phyloP scores from a whole-genome alignment of 306 rosid genomes.

The Boehmeria nivea region DNA sequence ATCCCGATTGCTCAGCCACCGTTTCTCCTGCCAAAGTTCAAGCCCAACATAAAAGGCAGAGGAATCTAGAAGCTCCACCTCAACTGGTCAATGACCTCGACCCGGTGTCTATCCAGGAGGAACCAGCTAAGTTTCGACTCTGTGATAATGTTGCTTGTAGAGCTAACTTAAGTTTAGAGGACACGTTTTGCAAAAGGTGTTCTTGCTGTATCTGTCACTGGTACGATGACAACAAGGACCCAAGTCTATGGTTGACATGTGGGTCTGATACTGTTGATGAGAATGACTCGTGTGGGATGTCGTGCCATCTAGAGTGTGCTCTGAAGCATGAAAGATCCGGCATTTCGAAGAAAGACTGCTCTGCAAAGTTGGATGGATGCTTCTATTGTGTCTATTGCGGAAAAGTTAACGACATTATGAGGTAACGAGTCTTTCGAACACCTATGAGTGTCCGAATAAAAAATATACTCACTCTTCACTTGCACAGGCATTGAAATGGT shows the following conservation, averaged over 20 bases:
- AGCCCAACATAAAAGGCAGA: conserved; percentile 52
- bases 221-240: conserved; percentile 93
- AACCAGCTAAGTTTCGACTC: conserved; percentile 27
- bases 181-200: conserved; percentile 85
- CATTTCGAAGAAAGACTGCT: conserved; percentile 44
- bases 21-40: conserved; percentile 34
- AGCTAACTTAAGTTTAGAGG: conserved; percentile 56
- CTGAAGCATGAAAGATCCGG: conserved; percentile 57
- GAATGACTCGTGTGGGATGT: conserved; percentile 66
- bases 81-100: conserved; percentile 26
- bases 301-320: conserved; percentile 96
- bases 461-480: too few species aligned
- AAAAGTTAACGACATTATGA: conserved; percentile 68
- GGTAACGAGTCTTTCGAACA: conserved; percentile 38
- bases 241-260: conserved; percentile 90
- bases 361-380: conserved; percentile 61
- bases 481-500: too few species aligned
- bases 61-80: conserved; percentile 27
- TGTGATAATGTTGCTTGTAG: conserved; percentile 78
- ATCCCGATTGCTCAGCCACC: conserved; percentile 20
- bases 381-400: conserved; percentile 75
- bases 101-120: conserved; percentile 35
- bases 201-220: conserved; percentile 79
- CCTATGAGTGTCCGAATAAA: too few species aligned
- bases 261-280: conserved; percentile 41